Evolutionary conservation across 345 rosid species (phyloP).

Genomic region (Eucalyptus curtisii): DNA sequence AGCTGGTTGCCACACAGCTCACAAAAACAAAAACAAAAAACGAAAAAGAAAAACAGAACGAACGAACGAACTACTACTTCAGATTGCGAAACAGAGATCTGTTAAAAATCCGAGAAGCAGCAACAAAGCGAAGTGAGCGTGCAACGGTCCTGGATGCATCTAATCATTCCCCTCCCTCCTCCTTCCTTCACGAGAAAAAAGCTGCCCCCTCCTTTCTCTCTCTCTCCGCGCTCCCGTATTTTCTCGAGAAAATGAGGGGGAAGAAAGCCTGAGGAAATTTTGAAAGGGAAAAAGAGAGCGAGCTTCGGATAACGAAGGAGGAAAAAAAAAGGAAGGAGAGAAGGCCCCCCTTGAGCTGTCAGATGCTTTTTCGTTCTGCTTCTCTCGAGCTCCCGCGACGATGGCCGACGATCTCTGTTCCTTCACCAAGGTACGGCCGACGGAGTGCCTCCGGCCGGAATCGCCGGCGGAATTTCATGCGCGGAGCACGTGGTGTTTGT

Average conservation of each 20-base stretch:
- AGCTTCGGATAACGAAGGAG: not conserved
- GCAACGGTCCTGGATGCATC: not conserved
- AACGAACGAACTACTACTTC: not conserved
- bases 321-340: not conserved
- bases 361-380: slow-evolving; percentile 32
- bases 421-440: slow-evolving; percentile 51
- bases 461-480: not conserved
- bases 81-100: not conserved
- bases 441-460: not conserved
- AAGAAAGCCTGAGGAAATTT: not conserved
- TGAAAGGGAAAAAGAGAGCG: not conserved
- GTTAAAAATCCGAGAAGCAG: not conserved
- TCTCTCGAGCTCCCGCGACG: slow-evolving; percentile 4
- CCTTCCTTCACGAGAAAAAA: not conserved
- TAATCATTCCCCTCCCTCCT: not conserved
- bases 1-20: not conserved
- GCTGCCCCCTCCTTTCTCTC: not conserved
- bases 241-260: not conserved
- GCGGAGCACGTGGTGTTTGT: not conserved
- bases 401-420: slow-evolving; percentile 78
- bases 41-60: not conserved
- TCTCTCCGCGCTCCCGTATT: not conserved
- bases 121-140: not conserved
- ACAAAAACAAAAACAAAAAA: too few relatives aligned
- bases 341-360: slow-evolving; percentile 3